phyloP scores from a whole-genome alignment of 1,139 yeast genomes.

The Yamadazyma songkhlaensis region DNA sequence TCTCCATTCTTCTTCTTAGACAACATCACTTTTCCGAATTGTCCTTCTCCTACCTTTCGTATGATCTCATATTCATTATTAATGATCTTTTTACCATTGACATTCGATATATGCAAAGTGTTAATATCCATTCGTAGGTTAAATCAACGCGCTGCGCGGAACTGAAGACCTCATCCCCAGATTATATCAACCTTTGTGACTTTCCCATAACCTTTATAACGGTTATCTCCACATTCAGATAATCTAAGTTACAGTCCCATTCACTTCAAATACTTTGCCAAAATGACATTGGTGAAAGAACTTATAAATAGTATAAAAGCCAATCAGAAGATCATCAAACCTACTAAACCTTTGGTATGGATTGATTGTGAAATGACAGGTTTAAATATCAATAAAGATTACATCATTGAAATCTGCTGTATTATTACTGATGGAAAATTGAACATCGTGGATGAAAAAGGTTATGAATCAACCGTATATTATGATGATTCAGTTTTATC shows the following conservation, averaged over 20 bases:
- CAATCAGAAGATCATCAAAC: constrained; percentile 2
- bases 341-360: constrained; percentile 63
- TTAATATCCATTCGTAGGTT: constrained; percentile 22
- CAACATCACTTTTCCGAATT: constrained; percentile 41
- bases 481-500: constrained; percentile 64
- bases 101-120: constrained; percentile 30
- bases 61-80: constrained; percentile 33
- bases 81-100: constrained; percentile 30
- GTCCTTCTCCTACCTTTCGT: constrained; percentile 45
- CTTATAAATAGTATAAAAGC: constrained; percentile 1
- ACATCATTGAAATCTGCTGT: constrained; percentile 90
- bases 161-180: too few relatives aligned
- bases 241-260: too few relatives aligned
- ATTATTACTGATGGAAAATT: constrained; percentile 81
- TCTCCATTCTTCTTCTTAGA: constrained; percentile 21
- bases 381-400: constrained; percentile 65
- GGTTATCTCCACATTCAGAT: too few relatives aligned
- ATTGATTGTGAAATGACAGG: constrained; percentile 92
- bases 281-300: constrained; percentile 3
- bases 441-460: constrained; percentile 60
- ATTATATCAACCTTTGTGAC: too few relatives aligned
- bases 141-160: too few relatives aligned
- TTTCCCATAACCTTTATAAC: too few relatives aligned
- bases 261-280: too few relatives aligned
- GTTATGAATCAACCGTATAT: constrained; percentile 81